phyloP scores from a whole-genome alignment of 495 filamentous ascomycete species.

The Cercophora sp. region DNA sequence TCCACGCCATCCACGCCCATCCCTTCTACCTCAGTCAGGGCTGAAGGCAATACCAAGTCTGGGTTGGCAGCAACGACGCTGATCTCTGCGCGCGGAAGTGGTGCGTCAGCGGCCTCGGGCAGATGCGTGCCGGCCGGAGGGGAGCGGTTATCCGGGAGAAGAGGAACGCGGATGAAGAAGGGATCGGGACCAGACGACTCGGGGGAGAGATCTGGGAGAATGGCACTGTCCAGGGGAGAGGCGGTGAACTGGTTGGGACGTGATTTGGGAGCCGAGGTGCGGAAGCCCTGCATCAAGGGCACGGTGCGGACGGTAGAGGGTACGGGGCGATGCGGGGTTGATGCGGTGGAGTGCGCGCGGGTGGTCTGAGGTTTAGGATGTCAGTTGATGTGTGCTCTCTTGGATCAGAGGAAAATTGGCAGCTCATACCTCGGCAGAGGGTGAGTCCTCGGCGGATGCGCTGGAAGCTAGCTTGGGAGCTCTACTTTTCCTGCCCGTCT shows the following conservation, averaged over 20 bases:
- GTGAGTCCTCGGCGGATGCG: background rate
- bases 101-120: constrained; percentile 31
- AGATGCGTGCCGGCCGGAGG: constrained; percentile 10
- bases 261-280: constrained; percentile 34
- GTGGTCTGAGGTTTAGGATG: constrained; percentile 1
- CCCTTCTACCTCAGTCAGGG: constrained; percentile 43
- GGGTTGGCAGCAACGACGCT: constrained; percentile 43
- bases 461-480: background rate
- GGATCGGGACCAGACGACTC: constrained; percentile 30
- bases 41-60: constrained; percentile 35
- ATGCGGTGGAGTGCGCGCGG: constrained; percentile 23
- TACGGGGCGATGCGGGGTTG: constrained; percentile 27
- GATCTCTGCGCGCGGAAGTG: constrained; percentile 33
- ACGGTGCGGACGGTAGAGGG: constrained; percentile 23
- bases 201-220: constrained; percentile 39
- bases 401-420: too few relatives aligned
- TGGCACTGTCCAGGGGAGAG: constrained; percentile 35
- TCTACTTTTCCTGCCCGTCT: too few relatives aligned
- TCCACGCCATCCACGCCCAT: constrained; percentile 47
- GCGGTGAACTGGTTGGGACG: constrained; percentile 17
- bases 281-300: constrained; percentile 50
- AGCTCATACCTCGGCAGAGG: background rate
- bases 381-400: too few relatives aligned
- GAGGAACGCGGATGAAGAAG: constrained; percentile 40
- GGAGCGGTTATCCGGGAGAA: constrained; percentile 42